Evolutionary conservation across 2,329 filamentous ascomycete genomes (phyloP), one percentile per base, ranked within the genome.

Genomic region (Diplodia corticola): DNA sequence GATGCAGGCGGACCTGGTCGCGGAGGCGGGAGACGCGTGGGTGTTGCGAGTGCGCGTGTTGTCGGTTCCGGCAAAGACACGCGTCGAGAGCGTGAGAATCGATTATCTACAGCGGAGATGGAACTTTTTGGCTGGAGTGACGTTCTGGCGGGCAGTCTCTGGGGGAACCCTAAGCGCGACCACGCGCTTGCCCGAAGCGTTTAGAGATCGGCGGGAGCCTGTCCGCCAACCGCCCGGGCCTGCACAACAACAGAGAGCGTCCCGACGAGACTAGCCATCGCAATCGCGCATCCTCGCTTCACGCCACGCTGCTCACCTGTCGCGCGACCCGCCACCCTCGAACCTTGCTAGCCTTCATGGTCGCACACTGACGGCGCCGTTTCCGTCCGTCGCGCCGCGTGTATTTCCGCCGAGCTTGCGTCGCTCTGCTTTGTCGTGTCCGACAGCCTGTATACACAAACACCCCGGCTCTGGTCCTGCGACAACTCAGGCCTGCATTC

Each of bases 231-330:
- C 48, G 49, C 60, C 22, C 15, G 50, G 50, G 46, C 12, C 20
- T 60, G 44, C 57, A 61, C 57, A 61, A 61, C 57, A 61, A 61
- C 57, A 61, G 57, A 61, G 26, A 44, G 28, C 57, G 26, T 60
- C 40, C 57, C 33, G 40, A 35, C 59, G 28, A 63, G 30, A 48
- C 49, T 48, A 48, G 60, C 46, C 60, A 51, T 51, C 48, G 40
- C 60, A 63, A 63, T 28, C 49, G 60, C 60, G 46, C 60, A n/a
- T 49, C 44, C 57, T 61, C 57, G 57, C 57, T 61, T 61, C 57
- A 61, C 57, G 57, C 57, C 57, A 61, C 57, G 57, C 57, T 48
- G 28, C 40, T 40, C 48, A 26, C 57, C 57, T 26, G 57, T 60
- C 55, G 55, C 57, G 57, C 57, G 26, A 61, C 57, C 44, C 44